Percentiles rank a stretch among this genome's conserved stretches.
Conservation (phyloP, 257 asterid genomes). For the Solanum ossicruentum region DNA sequence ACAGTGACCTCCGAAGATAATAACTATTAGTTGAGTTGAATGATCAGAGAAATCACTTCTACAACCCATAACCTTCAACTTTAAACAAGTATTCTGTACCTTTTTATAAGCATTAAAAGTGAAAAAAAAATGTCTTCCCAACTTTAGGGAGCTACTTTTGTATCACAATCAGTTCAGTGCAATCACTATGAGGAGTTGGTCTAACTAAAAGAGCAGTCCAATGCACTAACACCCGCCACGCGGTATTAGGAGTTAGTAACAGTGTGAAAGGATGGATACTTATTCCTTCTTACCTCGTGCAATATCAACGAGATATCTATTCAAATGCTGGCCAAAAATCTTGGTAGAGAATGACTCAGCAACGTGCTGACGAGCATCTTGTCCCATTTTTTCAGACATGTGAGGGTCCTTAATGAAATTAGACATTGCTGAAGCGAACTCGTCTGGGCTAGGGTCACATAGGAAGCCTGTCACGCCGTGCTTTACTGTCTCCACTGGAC, state of each 20-base stretch:
- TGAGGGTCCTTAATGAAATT: slow-evolving; percentile 48
- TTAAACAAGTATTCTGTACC: background rate
- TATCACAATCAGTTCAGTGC: background rate
- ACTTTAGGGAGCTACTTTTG: background rate
- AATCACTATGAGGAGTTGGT: background rate
- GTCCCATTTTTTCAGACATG: slow-evolving; percentile 61
- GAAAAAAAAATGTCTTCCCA: background rate
- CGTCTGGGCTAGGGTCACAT: slow-evolving; percentile 59
- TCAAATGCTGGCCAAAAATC: slow-evolving; percentile 64
- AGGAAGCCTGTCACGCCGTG: slow-evolving; percentile 73
- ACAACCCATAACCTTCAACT: background rate
- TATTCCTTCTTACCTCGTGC: slow-evolving; percentile 43
- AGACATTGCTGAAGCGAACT: slow-evolving; percentile 74
- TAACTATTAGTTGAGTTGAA: background rate
- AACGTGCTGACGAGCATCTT: slow-evolving; percentile 57
- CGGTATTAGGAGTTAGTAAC: background rate
- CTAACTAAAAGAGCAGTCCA: background rate
- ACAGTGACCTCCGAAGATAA: background rate
- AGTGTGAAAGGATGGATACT: background rate
- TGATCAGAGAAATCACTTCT: background rate
- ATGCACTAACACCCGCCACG: background rate
- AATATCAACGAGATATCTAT: slow-evolving; percentile 43
- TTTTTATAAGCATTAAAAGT: background rate
- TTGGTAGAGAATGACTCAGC: slow-evolving; percentile 55
- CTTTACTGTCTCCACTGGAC: slow-evolving; percentile 77